Conservation (phyloP, 345 rosid species). For the Salix caprea region DNA sequence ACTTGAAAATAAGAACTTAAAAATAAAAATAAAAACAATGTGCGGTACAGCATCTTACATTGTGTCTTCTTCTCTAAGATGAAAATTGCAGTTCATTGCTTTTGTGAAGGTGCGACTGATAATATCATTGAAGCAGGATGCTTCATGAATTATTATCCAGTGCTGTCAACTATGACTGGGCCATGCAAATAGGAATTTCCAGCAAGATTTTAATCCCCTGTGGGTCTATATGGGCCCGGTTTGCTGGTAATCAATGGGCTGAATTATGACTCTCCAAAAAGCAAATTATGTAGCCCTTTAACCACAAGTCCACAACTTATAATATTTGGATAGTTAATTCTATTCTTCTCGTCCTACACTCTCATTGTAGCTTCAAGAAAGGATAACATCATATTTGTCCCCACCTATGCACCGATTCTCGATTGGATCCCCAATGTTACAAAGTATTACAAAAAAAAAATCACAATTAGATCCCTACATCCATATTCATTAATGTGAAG, state of each 20-base stretch:
- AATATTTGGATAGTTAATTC: too few species aligned
- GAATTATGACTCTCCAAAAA: background rate
- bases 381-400: background rate
- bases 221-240: background rate
- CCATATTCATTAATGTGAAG: too few species aligned
- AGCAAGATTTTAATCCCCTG: background rate
- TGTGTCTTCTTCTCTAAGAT: background rate
- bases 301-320: background rate
- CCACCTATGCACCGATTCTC: background rate
- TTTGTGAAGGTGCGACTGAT: too few species aligned
- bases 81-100: background rate
- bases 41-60: background rate
- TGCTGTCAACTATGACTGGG: background rate
- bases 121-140: background rate
- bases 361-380: background rate
- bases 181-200: background rate
- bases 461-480: too few species aligned
- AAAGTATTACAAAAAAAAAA: too few species aligned
- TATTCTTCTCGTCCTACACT: background rate
- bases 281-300: background rate
- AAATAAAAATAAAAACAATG: too few species aligned
- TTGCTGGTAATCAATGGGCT: conserved; percentile 3
- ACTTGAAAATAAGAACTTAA: too few species aligned
- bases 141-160: background rate
- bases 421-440: background rate